Evolutionary conservation across 345 rosid species (phyloP).

Genomic region (Eucalyptus leucophloia): DNA sequence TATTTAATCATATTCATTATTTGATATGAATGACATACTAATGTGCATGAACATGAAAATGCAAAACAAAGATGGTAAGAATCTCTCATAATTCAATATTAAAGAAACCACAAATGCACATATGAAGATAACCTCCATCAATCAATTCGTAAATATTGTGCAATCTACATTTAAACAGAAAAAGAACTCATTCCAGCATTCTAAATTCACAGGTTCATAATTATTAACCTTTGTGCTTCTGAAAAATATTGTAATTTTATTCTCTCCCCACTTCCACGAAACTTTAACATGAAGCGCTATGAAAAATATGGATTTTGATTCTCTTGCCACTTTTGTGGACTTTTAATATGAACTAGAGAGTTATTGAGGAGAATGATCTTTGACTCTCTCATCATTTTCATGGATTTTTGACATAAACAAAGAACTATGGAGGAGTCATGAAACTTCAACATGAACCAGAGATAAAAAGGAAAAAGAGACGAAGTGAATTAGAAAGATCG

Average conservation of each 20-base stretch:
- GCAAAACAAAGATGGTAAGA: neutral
- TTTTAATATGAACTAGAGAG: neutral
- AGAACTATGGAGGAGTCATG: neutral
- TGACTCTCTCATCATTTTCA: neutral
- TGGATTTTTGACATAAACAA: neutral
- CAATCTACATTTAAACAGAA: neutral
- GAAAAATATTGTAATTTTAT: too few relatives aligned
- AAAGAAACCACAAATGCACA: too few relatives aligned
- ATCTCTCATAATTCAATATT: neutral
- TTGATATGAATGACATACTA: neutral
- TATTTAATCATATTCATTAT: too few relatives aligned
- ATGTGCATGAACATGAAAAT: too few relatives aligned
- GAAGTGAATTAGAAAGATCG: too few relatives aligned
- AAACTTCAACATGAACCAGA: neutral
- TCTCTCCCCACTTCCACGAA: neutral
- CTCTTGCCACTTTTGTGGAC: neutral
- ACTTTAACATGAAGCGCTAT: neutral
- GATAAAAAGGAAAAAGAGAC: neutral
- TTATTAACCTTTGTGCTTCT: neutral
- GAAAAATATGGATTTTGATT: neutral
- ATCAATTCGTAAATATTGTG: neutral
- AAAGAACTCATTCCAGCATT: neutral
- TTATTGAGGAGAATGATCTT: neutral
- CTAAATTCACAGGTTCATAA: neutral
- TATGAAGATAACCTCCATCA: neutral